Evolutionary conservation across 1,284 basidiomycete genomes (phyloP), one percentile per base, ranked within the genome.

Genomic region (Coriolopsis trogii): DNA sequence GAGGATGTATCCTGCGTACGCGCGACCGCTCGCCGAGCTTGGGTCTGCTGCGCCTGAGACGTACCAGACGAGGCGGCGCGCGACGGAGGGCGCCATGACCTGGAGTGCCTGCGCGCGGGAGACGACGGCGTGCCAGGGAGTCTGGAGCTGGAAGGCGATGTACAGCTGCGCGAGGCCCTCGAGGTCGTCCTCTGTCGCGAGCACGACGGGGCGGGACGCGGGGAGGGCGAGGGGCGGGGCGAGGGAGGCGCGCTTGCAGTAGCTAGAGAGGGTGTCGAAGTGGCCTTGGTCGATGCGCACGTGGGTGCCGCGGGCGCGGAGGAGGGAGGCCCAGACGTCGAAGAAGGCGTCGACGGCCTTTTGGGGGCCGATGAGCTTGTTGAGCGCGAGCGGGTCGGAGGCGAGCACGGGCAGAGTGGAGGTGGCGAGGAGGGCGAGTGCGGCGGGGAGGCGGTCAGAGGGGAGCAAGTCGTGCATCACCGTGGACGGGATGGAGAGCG

Each of bases 321-420:
- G 51, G 30, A 46, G 40, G n/a, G 41, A 23, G 10, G 52, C 31
- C 61, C 58, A 62, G 3, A 45, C 24, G 6, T 46, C 29, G 46
- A 59, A 38, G 57, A 66, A 61, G 5, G 53, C 31, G 20, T 57
- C 39, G 10, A 60, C 61, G 3, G 57, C 46, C 3, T 41, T n/a
- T 10, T 44, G 29, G 18, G 56, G 58, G 6, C 63, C 61, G 34
- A 60, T 43, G 25, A 64, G 39, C 38, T 58, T 59, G 45, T 61
- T 56, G 31, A 64, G 13, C 4, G 18, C 15, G 25, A 20, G 15
- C 8, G 46, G 34, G 30, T 48, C 34, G 4, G 40, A 4, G 33
- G 33, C 4, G 23, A 48, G 39, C n/a, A 23, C 18, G 20, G 40
- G 21, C 15, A 52, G 24, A 12, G 40, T 15, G 6, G 45, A 26